Conservation (phyloP, 2,329 filamentous ascomycete species). For the Lachnellula hyalina region DNA sequence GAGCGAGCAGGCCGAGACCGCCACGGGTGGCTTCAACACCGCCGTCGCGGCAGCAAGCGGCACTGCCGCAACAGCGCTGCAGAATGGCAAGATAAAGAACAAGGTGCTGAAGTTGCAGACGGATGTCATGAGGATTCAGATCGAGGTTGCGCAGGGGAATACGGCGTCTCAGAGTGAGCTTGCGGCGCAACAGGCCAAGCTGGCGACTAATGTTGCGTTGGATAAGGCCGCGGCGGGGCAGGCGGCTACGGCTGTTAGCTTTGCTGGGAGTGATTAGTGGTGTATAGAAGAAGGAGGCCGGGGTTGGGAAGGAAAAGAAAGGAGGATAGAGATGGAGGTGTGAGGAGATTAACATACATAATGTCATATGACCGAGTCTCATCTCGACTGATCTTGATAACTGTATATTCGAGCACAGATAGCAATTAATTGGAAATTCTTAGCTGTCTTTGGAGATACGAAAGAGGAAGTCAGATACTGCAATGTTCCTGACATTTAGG, state of each 20-base stretch:
- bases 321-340: no score
- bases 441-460: no score
- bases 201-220: slow-evolving; percentile 45
- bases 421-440: no score
- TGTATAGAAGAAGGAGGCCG: no score
- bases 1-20: slow-evolving; percentile 49
- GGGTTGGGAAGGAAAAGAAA: no score
- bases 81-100: slow-evolving; percentile 55
- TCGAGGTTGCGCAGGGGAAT: slow-evolving; percentile 46
- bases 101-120: slow-evolving; percentile 54
- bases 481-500: no score
- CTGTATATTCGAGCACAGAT: no score
- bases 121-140: slow-evolving; percentile 45
- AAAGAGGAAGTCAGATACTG: no score
- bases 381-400: no score
- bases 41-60: slow-evolving; percentile 41
- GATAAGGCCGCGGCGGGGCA: slow-evolving; percentile 34
- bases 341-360: no score
- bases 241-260: slow-evolving; percentile 20
- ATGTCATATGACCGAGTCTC: no score
- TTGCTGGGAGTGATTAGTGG: slow-evolving; percentile 10
- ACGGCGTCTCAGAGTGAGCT: slow-evolving; percentile 40
- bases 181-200: slow-evolving; percentile 44
- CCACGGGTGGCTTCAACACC: slow-evolving; percentile 46
- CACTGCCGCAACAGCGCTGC: slow-evolving; percentile 40